Percentiles rank a stretch among this genome's conserved stretches.
phyloP scores from a whole-genome alignment of 208 protist genomes.

The Crithidia acanthocephali region DNA sequence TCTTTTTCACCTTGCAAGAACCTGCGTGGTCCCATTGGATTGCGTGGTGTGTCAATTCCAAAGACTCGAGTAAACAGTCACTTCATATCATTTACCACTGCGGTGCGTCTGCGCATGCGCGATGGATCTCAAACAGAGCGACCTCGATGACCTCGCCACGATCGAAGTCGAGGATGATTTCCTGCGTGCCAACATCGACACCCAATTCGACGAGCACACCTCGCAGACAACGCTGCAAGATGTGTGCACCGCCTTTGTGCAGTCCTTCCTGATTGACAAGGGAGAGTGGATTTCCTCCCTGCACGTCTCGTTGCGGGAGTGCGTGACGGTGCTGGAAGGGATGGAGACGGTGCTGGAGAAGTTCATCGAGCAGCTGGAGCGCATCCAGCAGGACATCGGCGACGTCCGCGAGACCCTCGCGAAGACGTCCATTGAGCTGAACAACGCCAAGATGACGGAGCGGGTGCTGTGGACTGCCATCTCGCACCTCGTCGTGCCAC shows the following conservation, averaged over 20 bases:
- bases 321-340: slow-evolving; percentile 55
- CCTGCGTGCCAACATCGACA: slow-evolving; percentile 45
- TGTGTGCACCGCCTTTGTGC: slow-evolving; percentile 74
- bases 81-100: no score
- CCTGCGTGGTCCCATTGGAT: no score
- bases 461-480: slow-evolving; percentile 60
- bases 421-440: slow-evolving; percentile 46
- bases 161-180: slow-evolving; percentile 67
- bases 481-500: slow-evolving; percentile 68
- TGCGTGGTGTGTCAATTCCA: no score
- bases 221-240: slow-evolving; percentile 44
- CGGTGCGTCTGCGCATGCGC: background rate
- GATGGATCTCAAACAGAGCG: slow-evolving; percentile 36
- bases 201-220: slow-evolving; percentile 40
- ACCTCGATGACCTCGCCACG: slow-evolving; percentile 64
- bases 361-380: slow-evolving; percentile 70
- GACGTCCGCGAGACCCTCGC: slow-evolving; percentile 71
- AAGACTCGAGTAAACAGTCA: no score
- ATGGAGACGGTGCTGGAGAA: slow-evolving; percentile 70
- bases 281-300: slow-evolving; percentile 60
- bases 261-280: slow-evolving; percentile 63
- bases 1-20: no score
- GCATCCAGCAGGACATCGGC: slow-evolving; percentile 75
- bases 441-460: slow-evolving; percentile 55
- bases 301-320: slow-evolving; percentile 60